Base-by-base conservation (phyloP, 768 basidiomycete genomes). In the Rickenella mellea region DNA sequence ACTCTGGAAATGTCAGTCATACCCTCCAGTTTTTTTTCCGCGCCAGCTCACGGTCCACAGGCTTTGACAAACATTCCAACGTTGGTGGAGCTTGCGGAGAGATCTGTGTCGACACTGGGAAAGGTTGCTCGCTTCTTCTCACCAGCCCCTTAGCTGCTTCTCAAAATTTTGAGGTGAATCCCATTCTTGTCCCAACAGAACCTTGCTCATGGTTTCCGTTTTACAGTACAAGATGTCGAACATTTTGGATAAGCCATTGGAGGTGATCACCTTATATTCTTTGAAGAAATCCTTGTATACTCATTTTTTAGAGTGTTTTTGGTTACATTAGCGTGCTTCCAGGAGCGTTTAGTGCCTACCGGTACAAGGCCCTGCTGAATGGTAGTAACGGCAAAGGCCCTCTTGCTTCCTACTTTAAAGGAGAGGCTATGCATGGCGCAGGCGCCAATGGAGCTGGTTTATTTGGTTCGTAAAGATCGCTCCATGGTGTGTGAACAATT, bases 61-160 rank as follows among this genome's bases (percentile, higher is more conserved):
- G 70, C 55, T 91, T 91, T 51, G 88, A 91, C 64, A 80, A 78
- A 52, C 83, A 90, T 45, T 66, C 75, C 19, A 78, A 79, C 47
- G 92, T 97, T 38, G 92, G 91, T 36, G 93, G 93, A 28, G 92
- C 93, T 38, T 97, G 93, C 59, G 93, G 93, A 67, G 93, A 97
- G 53, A 89, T 89, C 41, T 87, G 85, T 49, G 86, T 89, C 39
- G 86, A 89, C 53, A 76, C 76, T 14, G 86, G 87, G 21, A 73
- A 71, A 50, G 83, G 70, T 11, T 90, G 87, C 51, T 67, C 73
- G 12, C 68, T 86, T 12, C 66, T 88, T 15, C 69, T 88, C 27
- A 76, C 64, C 8, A 87, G 81, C 50, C 85, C 86, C 33, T 65
- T 88, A 21, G 84, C 89, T 11, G 93, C 93, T 4, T 93, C 92